A percentile compares a stretch with the other conserved stretches of the same genome.
Evolutionary conservation across 495 filamentous ascomycete genomes (phyloP).

Genomic region (Corynascus novoguineensis): DNA sequence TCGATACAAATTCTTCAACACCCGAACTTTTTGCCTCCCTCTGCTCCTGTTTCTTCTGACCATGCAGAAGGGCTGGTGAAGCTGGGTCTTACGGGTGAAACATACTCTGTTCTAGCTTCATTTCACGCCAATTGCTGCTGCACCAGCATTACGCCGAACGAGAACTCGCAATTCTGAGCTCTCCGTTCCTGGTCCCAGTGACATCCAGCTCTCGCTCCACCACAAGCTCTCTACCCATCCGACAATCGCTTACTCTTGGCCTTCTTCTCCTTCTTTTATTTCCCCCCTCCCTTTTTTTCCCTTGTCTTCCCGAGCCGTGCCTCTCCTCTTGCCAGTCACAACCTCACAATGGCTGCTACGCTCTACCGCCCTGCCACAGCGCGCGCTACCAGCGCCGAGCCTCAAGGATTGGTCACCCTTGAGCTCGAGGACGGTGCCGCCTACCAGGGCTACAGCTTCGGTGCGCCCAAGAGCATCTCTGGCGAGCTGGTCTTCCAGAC

Average conservation of each 20-base stretch:
- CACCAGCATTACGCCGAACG: not conserved
- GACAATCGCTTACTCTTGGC: not conserved
- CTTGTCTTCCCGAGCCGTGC: constrained; percentile 1
- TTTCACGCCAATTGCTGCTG: not conserved
- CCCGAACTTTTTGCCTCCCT: constrained; percentile 6
- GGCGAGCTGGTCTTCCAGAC: constrained; percentile 99
- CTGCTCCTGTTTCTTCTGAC: not conserved
- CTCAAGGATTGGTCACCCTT: constrained; percentile 63
- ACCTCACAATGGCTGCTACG: constrained; percentile 35
- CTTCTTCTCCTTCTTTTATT: not conserved
- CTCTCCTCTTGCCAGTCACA: not conserved
- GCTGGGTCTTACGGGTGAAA: constrained; percentile 8
- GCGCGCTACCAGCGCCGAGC: constrained; percentile 39
- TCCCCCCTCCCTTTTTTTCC: not conserved
- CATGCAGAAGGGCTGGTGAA: constrained; percentile 18
- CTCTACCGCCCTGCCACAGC: constrained; percentile 54
- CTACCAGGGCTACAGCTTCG: constrained; percentile 93
- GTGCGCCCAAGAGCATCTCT: constrained; percentile 82
- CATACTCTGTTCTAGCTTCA: constrained; percentile 9
- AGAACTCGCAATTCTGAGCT: not conserved
- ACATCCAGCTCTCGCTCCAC: not conserved
- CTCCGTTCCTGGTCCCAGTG: not conserved
- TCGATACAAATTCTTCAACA: constrained; percentile 17
- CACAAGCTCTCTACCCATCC: not conserved
- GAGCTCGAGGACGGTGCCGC: constrained; percentile 85